Evolutionary conservation across 2,329 filamentous ascomycete species (phyloP).

Genomic region (Arthrinium puccinioides): DNA sequence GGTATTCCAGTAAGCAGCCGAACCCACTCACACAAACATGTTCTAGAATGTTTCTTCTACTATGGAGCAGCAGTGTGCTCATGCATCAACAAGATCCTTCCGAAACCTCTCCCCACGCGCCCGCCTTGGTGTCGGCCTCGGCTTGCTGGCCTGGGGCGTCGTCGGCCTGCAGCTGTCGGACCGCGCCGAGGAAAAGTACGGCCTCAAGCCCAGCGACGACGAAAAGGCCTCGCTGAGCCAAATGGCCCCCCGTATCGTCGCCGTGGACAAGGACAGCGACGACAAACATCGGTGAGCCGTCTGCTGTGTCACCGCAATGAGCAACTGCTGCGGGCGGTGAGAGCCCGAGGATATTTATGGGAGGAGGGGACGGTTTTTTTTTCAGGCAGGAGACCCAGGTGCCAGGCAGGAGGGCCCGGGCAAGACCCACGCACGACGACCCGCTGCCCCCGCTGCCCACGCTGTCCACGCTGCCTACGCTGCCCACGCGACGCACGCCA

Average conservation of each 20-base stretch:
- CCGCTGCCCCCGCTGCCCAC: no score
- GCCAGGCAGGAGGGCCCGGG: no score
- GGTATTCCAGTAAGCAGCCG: conserved; percentile 1
- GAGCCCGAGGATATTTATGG: no score
- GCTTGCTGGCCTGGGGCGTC: conserved; percentile 69
- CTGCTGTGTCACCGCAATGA: no score
- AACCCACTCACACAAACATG: not conserved
- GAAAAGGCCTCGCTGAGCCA: conserved; percentile 62
- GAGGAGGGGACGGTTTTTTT: no score
- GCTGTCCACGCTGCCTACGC: no score
- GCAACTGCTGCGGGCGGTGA: no score
- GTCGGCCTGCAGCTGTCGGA: conserved; percentile 69
- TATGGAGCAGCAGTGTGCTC: not conserved
- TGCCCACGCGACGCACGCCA: no score
- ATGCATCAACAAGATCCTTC: conserved; percentile 53
- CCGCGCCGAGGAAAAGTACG: conserved; percentile 64
- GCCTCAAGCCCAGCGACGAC: conserved; percentile 63
- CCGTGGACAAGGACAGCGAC: conserved; percentile 42
- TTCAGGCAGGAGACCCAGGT: no score
- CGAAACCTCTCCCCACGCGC: conserved; percentile 63
- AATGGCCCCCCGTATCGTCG: conserved; percentile 53
- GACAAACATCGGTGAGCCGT: conserved; percentile 17
- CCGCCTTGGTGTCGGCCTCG: conserved; percentile 63
- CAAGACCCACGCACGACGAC: no score
- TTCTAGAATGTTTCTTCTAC: not conserved